These are phyloP conservation scores for Penicillium paradoxum DNA, from an alignment of 495 filamentous ascomycete species.

Conservation along the genomic window DNA sequence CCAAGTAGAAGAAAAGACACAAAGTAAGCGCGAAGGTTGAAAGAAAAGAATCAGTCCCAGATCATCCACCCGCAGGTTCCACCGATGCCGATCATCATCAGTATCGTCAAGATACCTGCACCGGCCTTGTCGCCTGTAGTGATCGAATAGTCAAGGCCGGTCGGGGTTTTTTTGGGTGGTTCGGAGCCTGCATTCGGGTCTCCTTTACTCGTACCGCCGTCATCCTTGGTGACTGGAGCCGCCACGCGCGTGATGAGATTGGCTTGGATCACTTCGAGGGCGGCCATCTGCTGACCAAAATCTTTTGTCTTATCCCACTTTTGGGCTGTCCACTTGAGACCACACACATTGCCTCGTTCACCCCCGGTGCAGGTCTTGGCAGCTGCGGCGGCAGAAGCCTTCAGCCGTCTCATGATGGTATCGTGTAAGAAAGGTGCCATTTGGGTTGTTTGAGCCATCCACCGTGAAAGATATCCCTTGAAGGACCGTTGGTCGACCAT, in stretches of 20 bases:
- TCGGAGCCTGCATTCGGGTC: slow-evolving; percentile 58
- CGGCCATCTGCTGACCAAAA: slow-evolving; percentile 70
- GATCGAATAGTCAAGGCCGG: slow-evolving; percentile 15
- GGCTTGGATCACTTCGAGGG: slow-evolving; percentile 62
- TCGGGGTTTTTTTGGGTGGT: slow-evolving; percentile 10
- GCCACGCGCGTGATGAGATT: slow-evolving; percentile 45
- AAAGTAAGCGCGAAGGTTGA: neutral
- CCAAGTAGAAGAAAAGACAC: neutral
- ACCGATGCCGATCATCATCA: slow-evolving; percentile 27
- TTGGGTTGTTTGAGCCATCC: slow-evolving; percentile 67
- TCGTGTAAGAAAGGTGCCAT: slow-evolving; percentile 62
- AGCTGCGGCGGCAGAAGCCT: slow-evolving; percentile 62
- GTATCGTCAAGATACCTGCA: slow-evolving; percentile 30
- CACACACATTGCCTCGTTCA: slow-evolving; percentile 49
- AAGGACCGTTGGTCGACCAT: slow-evolving; percentile 76
- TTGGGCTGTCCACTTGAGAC: slow-evolving; percentile 56
- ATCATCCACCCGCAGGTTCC: slow-evolving; percentile 31
- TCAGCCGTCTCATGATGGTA: slow-evolving; percentile 60
- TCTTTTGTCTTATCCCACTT: slow-evolving; percentile 53
- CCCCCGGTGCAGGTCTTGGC: slow-evolving; percentile 64
- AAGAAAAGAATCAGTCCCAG: slow-evolving; percentile 20
- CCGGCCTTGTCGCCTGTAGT: slow-evolving; percentile 29
- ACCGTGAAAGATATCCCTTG: slow-evolving; percentile 81
- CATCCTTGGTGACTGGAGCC: slow-evolving; percentile 57
- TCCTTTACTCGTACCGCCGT: slow-evolving; percentile 71